A percentile compares a stretch with the other conserved stretches of the same genome.
phyloP scores from a whole-genome alignment of 495 filamentous ascomycete species.

The Penicillium coprophilum region DNA sequence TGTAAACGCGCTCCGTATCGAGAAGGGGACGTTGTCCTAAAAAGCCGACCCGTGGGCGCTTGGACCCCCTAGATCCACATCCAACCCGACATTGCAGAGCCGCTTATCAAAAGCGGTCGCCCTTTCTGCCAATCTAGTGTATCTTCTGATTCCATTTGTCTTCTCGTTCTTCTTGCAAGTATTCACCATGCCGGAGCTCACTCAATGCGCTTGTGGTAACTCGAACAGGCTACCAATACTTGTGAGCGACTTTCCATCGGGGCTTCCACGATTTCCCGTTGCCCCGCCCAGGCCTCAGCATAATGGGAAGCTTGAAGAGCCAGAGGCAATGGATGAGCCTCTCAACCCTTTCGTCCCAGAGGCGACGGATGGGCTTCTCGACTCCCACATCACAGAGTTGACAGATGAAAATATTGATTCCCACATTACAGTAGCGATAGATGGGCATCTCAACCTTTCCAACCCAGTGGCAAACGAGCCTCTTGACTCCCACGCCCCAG shows the following conservation, averaged over 20 bases:
- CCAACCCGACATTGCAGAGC: neutral
- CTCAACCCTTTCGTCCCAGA: constrained; percentile 3
- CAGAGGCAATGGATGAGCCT: neutral
- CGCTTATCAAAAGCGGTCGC: constrained; percentile 3
- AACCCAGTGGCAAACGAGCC: neutral
- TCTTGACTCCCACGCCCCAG: neutral
- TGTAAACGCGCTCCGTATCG: neutral
- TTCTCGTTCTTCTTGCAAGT: neutral
- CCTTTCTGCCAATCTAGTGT: neutral
- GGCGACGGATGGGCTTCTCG: neutral
- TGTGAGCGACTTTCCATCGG: neutral
- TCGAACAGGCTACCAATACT: neutral
- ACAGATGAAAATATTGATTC: too few species aligned
- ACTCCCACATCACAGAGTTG: neutral
- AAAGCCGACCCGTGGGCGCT: neutral
- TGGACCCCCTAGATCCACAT: constrained; percentile 3
- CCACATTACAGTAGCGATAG: too few species aligned
- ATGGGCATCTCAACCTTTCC: neutral
- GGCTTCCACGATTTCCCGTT: neutral
- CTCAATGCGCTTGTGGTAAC: neutral
- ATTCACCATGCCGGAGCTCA: neutral
- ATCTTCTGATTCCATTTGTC: neutral
- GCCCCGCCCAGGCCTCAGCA: neutral
- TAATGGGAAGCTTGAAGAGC: neutral
- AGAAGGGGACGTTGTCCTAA: neutral